Evolutionary conservation across 164 flowering plant species (phyloP).

Genomic region (Stephania yunnanensis): DNA sequence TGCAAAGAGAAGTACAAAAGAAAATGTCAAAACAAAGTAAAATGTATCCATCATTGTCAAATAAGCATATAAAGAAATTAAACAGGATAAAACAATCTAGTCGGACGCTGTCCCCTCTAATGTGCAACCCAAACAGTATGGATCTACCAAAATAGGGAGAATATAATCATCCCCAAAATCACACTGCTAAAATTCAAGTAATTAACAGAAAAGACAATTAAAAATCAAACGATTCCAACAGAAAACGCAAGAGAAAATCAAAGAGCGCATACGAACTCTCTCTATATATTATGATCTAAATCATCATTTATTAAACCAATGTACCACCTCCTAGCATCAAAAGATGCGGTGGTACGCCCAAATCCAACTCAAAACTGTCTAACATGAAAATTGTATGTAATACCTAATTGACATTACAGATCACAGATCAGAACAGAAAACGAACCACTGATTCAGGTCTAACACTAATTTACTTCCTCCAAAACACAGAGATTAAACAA

Average conservation of each 20-base stretch:
- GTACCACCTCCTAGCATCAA: neutral
- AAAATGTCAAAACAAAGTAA: neutral
- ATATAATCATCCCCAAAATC: no score
- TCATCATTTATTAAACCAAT: neutral
- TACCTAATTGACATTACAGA: neutral
- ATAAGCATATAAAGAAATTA: no score
- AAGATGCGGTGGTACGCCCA: neutral
- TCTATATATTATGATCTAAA: no score
- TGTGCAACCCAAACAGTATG: neutral
- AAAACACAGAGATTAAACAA: neutral
- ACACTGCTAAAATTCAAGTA: no score
- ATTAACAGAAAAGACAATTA: no score
- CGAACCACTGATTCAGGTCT: neutral
- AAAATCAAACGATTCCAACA: no score
- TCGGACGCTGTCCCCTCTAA: neutral
- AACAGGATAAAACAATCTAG: neutral
- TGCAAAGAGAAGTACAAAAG: conserved; percentile 23
- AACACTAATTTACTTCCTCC: neutral
- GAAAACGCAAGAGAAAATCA: no score
- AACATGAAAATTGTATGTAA: neutral
- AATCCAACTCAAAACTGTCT: neutral
- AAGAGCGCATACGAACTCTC: no score
- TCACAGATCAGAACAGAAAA: neutral
- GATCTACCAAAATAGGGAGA: neutral
- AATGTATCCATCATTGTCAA: neutral